phyloP scores from a whole-genome alignment of 225 moss, liverwort and hornwort genomes.

The Takakia lepidozioides region DNA sequence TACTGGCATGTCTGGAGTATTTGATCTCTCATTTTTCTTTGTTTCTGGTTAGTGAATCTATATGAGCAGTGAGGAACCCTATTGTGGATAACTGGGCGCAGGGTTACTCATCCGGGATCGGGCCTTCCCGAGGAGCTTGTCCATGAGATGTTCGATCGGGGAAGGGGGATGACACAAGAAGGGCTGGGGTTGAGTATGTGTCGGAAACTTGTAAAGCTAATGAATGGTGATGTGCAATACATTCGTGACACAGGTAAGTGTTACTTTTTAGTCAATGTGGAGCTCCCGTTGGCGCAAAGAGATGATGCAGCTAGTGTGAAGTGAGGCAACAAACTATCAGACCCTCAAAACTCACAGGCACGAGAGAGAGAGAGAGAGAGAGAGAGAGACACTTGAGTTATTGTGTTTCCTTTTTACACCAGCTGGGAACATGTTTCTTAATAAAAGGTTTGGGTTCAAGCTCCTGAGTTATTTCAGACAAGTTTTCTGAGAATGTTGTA shows the following conservation, averaged over 20 bases:
- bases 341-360: too few relatives aligned
- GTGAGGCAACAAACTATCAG: too few relatives aligned
- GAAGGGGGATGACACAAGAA: constrained; percentile 57
- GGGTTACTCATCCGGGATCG: constrained; percentile 43
- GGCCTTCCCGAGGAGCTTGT: constrained; percentile 54
- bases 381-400: too few relatives aligned
- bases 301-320: constrained; percentile 43
- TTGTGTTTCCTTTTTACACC: too few relatives aligned
- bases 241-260: constrained; percentile 31
- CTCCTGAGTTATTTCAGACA: too few relatives aligned
- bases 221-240: constrained; percentile 49
- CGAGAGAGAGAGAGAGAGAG: too few relatives aligned
- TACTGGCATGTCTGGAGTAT: background rate
- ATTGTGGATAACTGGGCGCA: constrained; percentile 1
- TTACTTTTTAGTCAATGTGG: constrained; percentile 34
- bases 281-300: constrained; percentile 40
- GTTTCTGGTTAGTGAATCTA: background rate
- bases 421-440: too few relatives aligned
- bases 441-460: too few relatives aligned
- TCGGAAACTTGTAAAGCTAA: constrained; percentile 42
- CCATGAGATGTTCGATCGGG: constrained; percentile 49
- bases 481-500: too few relatives aligned
- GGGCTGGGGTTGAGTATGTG: constrained; percentile 49
- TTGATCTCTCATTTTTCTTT: background rate
- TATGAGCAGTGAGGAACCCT: background rate